A percentile compares a stretch with the other conserved stretches of the same genome.
These are phyloP conservation scores for Umbellularia californica DNA, from an alignment of 164 flowering plant species.

Conservation along the genomic window DNA sequence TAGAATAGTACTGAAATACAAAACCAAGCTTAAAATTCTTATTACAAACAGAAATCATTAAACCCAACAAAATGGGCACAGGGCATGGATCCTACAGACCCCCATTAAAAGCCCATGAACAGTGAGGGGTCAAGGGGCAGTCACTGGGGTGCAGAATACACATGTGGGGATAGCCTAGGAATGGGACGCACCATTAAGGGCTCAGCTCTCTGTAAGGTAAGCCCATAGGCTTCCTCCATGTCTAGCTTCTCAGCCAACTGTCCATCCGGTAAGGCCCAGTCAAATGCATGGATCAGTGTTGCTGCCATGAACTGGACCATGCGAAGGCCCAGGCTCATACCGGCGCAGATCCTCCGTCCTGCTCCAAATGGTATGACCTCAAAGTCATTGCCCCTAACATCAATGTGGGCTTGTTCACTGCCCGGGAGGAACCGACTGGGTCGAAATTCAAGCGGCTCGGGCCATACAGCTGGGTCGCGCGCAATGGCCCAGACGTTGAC, in stretches of 20 bases:
- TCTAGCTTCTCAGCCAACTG: conserved; percentile 44
- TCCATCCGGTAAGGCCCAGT: conserved; percentile 52
- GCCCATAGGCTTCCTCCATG: conserved; percentile 85
- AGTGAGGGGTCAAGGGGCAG: too few relatives aligned
- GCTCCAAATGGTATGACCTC: conserved; percentile 87
- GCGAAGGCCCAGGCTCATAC: conserved; percentile 64
- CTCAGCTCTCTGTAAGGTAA: conserved; percentile 60
- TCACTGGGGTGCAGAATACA: not conserved
- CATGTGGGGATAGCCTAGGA: conserved; percentile 38
- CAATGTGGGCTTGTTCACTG: conserved; percentile 47
- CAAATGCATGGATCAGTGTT: conserved; percentile 59
- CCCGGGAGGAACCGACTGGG: conserved; percentile 74
- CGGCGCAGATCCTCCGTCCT: conserved; percentile 84
- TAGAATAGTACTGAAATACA: too few relatives aligned
- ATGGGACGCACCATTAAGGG: conserved; percentile 51
- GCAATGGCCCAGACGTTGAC: conserved; percentile 85
- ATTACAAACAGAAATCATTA: too few relatives aligned
- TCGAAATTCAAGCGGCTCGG: conserved; percentile 55
- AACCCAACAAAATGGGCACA: too few relatives aligned
- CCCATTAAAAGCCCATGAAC: too few relatives aligned
- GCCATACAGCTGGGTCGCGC: conserved; percentile 69
- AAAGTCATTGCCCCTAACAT: conserved; percentile 65
- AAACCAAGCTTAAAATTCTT: too few relatives aligned
- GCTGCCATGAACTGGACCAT: conserved; percentile 71
- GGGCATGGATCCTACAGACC: too few relatives aligned